Base-by-base conservation (phyloP, 306 rosid species). In the Castanea crenata region DNA sequence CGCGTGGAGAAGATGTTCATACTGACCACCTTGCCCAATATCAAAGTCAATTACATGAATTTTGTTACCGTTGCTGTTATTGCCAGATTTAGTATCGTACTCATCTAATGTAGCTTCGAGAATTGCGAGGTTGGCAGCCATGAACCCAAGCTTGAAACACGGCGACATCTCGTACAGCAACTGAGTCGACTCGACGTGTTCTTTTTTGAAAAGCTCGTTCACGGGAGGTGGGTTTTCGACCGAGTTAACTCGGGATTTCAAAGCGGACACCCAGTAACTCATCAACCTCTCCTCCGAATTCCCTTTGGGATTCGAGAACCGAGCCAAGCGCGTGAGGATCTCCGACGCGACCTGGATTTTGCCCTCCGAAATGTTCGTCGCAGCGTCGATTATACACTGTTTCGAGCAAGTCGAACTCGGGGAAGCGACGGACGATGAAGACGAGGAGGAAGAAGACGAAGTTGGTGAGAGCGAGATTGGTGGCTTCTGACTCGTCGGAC, bases 41-140 rank as follows among this genome's bases (percentile, higher is more conserved):
- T 91, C 98, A 27, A 95, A 95, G 87, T 95, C 99, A 27, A 95
- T 79, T 16, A 95, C 92, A 46, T 92, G 95, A 13, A 95, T 61
- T 71, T 81, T 83, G 80, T 71, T 72, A 3, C n/a, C 74, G 72
- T 9, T 12, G 46, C 8, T 41, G 46, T 41, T 41, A 8, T 52
- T 77, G 32, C 73, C 76, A 1, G 85, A 19, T 29, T 73, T 75
- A 49, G 54, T 49, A 49, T 49, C 46, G 46, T 11, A 8, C 32
- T 87, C 94, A 13, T 86, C 85, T 67, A 91, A 79, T 78, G 95
- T 83, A 2, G 98, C 94, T 73, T 95, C 98, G 1, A 95, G 83
- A 18, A 93, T 95, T 4, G 93, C 94, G 6, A 77, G 80, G 75
- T 91, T 91, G n/a, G 96, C 98, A 1, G 96, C 98, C 89, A 82